phyloP scores from a whole-genome alignment of 768 basidiomycete genomes.

The Phallus indusiatus region DNA sequence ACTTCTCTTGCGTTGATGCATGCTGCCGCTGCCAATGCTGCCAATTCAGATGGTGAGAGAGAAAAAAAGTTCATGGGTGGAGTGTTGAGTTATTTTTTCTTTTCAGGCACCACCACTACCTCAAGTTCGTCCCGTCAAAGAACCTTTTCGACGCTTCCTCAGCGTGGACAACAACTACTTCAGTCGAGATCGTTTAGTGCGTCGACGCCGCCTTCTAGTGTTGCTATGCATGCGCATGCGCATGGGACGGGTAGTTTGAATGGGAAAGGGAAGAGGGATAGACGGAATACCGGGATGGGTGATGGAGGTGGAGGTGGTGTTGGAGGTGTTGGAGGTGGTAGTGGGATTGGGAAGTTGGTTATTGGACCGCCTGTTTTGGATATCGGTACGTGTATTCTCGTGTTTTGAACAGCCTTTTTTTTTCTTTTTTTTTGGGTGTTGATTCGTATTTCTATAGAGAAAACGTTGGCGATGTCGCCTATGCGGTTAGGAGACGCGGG shows the following conservation, averaged over 20 bases:
- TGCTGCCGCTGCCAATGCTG: neutral
- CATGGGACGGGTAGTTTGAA: too few relatives aligned
- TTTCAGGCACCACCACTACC: too few relatives aligned
- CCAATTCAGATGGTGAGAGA: neutral
- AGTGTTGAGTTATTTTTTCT: too few relatives aligned
- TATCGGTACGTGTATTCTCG: constrained; percentile 37
- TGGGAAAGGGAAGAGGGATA: neutral
- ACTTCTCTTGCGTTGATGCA: neutral
- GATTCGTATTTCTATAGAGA: constrained; percentile 30
- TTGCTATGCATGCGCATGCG: too few relatives aligned
- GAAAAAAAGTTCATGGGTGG: too few relatives aligned
- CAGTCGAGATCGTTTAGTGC: neutral
- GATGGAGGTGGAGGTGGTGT: neutral
- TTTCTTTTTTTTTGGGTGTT: neutral
- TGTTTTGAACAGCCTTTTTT: neutral
- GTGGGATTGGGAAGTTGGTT: neutral
- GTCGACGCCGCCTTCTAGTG: neutral
- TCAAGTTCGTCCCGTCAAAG: neutral
- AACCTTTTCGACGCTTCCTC: too few relatives aligned
- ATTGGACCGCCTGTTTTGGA: constrained; percentile 36
- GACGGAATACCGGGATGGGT: neutral
- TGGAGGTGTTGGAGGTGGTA: neutral
- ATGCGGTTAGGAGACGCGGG: constrained; percentile 54
- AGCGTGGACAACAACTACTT: neutral
- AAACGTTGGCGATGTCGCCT: constrained; percentile 66